These are phyloP conservation scores for Fraxinus platypoda DNA, from an alignment of 305 asterid species.

Conservation along the genomic window DNA sequence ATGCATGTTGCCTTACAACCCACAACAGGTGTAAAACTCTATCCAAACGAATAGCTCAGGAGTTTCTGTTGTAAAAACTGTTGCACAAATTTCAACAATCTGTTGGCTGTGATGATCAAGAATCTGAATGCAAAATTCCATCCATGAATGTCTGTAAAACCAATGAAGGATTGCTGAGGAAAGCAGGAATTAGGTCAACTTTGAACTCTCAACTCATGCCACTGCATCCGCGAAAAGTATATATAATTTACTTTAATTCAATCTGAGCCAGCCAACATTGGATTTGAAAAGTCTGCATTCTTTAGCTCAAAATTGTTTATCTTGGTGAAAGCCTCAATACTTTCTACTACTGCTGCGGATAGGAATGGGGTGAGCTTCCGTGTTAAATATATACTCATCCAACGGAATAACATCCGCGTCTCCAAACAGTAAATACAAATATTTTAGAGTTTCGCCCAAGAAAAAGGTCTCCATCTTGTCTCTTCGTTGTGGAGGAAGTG, in stretches of 20 bases:
- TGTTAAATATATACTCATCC: constrained; percentile 86
- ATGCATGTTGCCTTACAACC: constrained; percentile 16
- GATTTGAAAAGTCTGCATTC: constrained; percentile 12
- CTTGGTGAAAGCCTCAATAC: constrained; percentile 27
- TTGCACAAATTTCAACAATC: constrained; percentile 14
- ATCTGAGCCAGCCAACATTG: constrained; percentile 15
- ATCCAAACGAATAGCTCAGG: constrained; percentile 26
- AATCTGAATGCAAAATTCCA: constrained; percentile 19
- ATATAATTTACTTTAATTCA: constrained; percentile 19
- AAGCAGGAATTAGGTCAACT: constrained; percentile 19
- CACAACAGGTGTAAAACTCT: constrained; percentile 21
- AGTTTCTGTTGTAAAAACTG: constrained; percentile 18
- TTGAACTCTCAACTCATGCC: constrained; percentile 24
- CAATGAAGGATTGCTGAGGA: constrained; percentile 16
- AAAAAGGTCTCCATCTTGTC: constrained; percentile 99
- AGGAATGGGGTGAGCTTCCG: constrained; percentile 97
- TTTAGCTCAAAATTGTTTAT: constrained; percentile 15
- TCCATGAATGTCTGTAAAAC: constrained; percentile 21
- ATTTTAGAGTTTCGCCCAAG: constrained; percentile 90
- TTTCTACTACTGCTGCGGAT: constrained; percentile 40
- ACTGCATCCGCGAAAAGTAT: neutral
- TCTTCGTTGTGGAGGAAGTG: constrained; percentile 70
- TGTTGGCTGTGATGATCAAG: constrained; percentile 16
- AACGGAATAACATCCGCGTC: constrained; percentile 57
- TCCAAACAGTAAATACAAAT: constrained; percentile 73